Evolutionary conservation across 352 stramenopile genomes (phyloP), one percentile per base, ranked within the genome.

Genomic region (Globisporangium rhizosaccharum): DNA sequence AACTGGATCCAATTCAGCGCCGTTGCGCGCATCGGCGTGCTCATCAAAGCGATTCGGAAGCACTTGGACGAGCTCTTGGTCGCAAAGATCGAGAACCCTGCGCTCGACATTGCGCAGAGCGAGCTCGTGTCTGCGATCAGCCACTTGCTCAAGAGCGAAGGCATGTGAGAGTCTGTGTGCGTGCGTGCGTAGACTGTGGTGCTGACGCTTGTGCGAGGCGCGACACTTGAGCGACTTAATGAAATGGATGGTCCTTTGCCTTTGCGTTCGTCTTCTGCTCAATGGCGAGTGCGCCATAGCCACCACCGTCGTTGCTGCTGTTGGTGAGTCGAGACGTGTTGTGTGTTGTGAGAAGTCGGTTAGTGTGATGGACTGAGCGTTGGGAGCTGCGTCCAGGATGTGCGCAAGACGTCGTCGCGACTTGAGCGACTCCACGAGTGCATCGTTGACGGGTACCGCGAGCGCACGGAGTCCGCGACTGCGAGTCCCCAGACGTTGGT

Each of bases 1-100:
- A 59, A 88, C 2, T 99, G 96, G 88, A 90, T 99, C 41, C 85
- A 90, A 25, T 99, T 99, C 63, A 70, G 96, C 25, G 89, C 95
- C 48, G 80, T 97, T 44, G 85, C 94, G 3, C 94, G 97, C 47
- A 94, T 98, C 37, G 97, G 93, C 23, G 97, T 98, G 42, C 79
- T 99, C 17, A 94, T 99, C 23, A 98, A 98, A 63, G 87, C 96
- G 30, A 88, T 99, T 56, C 82, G 96, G 18, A 75, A 83, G 37
- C 86, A 98, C 52, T 85, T 99, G 59, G 97, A 99, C 63, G 63
- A 72, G 25, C 72, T 99, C 23, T 66, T 99, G 51, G 76, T 92
- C 20, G 67, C 92, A 47, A 99, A 99, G 75, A 98, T 99, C 53
- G 85, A 92, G 15, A 71, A 96, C 12, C 96, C 97, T 0, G 73